Base-by-base conservation (phyloP, 768 basidiomycete species). In the Suillus sp. region DNA sequence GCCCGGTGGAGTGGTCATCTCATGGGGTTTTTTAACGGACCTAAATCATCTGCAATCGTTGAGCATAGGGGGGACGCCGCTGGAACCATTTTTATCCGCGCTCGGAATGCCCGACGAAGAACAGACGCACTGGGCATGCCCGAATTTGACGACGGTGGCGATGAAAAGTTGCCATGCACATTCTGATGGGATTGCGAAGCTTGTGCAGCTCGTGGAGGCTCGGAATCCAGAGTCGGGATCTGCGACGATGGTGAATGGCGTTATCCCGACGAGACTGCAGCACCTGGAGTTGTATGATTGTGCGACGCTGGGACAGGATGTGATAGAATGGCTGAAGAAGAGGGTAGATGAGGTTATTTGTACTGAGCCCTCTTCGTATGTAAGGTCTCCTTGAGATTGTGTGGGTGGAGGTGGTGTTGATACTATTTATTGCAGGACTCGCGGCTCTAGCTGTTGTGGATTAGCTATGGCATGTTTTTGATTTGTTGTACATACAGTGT, bases 161-260 rank as follows among this genome's bases (percentile, higher is more conserved):
- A 77, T 92, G 81, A 83, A 84, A 66, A 82, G 79, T 42, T 92
- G 90, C 69, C 85, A 87, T 69, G 79, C 84, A 27, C 87, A 88
- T 68, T 80, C 80, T 37, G 89, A 90, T 58, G 86, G 84, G 32
- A 83, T 90, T 30, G 79, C 80, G 58, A 88, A 87, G 74, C 81
- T 92, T 22, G 88, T 93, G 30, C 84, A 85, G 71, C 81, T 91
- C 76, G 81, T 93, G 25, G 89, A 91, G 54, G 83, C 83, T 62
- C 79, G 91, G 59, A 92, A 92, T 70, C 91, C 91, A 0, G 80
- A 79, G 57, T 71, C 71, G 13, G 70, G 74, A 51, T 75, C 71
- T 30, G 71, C 69, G 14, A 60, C 69, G 62, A 74, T 78, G 40
- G 79, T 79, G 51, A 78, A 77, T 32, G 83, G 83, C 0, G 82